Percentiles rank a stretch among this genome's conserved stretches.
Evolutionary conservation across 495 filamentous ascomycete genomes (phyloP).

Genomic region (Aspergillus sclerotiicarbonarius): DNA sequence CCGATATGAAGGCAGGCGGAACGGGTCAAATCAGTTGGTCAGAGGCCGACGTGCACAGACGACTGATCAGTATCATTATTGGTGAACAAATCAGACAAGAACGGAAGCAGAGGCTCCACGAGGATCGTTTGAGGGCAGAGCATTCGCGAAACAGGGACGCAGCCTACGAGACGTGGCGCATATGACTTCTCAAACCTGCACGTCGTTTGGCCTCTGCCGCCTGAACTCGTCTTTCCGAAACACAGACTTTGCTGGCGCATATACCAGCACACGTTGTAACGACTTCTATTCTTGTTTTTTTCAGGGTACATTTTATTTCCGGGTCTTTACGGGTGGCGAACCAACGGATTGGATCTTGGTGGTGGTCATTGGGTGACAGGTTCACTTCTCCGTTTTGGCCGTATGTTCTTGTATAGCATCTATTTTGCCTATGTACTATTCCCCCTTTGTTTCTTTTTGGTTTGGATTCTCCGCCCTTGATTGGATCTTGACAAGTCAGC

Average conservation of each 20-base stretch:
- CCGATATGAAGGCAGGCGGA: conserved; percentile 39
- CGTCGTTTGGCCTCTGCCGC: conserved; percentile 4
- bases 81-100: conserved; percentile 47
- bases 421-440: conserved; percentile 15
- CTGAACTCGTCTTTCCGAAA: background rate
- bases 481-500: conserved; percentile 18
- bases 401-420: conserved; percentile 19
- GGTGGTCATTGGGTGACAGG: conserved; percentile 15
- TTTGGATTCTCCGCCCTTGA: conserved; percentile 4
- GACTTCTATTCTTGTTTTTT: conserved; percentile 17
- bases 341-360: conserved; percentile 13
- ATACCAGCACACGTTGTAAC: conserved; percentile 1
- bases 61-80: conserved; percentile 49
- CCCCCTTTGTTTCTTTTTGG: conserved; percentile 16
- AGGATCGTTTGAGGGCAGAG: conserved; percentile 2
- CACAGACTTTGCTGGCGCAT: conserved; percentile 1
- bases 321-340: conserved; percentile 18
- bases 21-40: conserved; percentile 44
- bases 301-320: conserved; percentile 17
- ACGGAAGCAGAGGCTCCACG: conserved; percentile 25
- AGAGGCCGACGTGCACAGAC: conserved; percentile 44
- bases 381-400: conserved; percentile 11
- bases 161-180: conserved; percentile 34
- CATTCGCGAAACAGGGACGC: conserved; percentile 18
- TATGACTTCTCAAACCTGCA: conserved; percentile 9